phyloP scores from a whole-genome alignment of 805 yeast genomes.

The Metschnikowia colocasiae region DNA sequence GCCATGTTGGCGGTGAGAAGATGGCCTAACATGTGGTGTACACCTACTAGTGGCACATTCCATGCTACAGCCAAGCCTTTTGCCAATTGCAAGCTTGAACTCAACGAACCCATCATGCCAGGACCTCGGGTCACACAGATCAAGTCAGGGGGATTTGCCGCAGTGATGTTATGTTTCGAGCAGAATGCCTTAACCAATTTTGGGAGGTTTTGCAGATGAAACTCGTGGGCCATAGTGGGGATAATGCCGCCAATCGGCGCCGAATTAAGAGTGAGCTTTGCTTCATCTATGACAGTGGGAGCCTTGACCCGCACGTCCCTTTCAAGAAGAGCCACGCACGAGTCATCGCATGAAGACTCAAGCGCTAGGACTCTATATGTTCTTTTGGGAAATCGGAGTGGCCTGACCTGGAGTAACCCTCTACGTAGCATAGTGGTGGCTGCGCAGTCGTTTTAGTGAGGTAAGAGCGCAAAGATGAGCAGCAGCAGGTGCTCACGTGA shows the following conservation, averaged over 20 bases:
- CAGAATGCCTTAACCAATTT: constrained; percentile 47
- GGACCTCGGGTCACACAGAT: constrained; percentile 94
- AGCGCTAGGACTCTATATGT: constrained; percentile 72
- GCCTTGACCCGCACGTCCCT: constrained; percentile 35
- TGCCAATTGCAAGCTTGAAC: constrained; percentile 79
- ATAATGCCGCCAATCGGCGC: constrained; percentile 73
- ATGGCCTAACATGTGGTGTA: constrained; percentile 96
- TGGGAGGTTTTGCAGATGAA: constrained; percentile 64
- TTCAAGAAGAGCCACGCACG: constrained; percentile 79
- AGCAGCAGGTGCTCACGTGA: constrained; percentile 3
- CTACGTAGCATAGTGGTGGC: constrained; percentile 2
- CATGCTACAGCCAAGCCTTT: constrained; percentile 81
- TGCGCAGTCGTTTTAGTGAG: background rate
- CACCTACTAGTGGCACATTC: constrained; percentile 77
- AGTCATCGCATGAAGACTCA: constrained; percentile 93
- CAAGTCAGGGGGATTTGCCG: constrained; percentile 53
- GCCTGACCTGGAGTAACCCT: background rate
- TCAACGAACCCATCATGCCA: constrained; percentile 88
- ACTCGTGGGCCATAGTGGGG: constrained; percentile 79
- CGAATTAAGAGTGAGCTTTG: constrained; percentile 65
- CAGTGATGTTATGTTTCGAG: constrained; percentile 26
- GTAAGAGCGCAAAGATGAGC: background rate
- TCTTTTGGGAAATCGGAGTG: constrained; percentile 17
- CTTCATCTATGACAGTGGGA: constrained; percentile 54
- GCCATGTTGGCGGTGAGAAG: constrained; percentile 48